Conservation (phyloP, 78 protist species). For the Dictyostelium citrinum region DNA sequence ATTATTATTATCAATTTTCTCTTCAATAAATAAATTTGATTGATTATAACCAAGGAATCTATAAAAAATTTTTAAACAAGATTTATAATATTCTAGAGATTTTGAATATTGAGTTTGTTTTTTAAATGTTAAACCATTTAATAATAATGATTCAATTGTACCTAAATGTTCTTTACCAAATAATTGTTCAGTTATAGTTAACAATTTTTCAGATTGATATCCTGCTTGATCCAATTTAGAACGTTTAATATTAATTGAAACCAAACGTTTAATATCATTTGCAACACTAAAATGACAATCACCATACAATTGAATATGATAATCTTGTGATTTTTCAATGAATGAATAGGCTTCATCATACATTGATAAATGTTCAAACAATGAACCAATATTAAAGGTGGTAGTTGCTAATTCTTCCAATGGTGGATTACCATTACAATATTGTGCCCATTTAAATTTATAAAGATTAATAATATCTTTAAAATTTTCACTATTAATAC, state of each 20-base stretch:
- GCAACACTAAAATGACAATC: background rate
- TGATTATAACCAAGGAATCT: constrained; percentile 22
- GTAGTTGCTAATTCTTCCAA: constrained; percentile 9
- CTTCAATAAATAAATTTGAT: constrained; percentile 5
- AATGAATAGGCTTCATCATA: constrained; percentile 22
- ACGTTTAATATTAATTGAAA: background rate
- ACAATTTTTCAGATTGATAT: constrained; percentile 30
- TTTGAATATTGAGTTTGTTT: constrained; percentile 32
- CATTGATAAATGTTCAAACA: constrained; percentile 46
- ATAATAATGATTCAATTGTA: constrained; percentile 6
- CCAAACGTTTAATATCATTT: background rate
- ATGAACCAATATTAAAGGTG: background rate
- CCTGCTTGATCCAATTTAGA: constrained; percentile 22
- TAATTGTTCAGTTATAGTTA: background rate
- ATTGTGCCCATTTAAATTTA: background rate
- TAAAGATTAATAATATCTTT: background rate
- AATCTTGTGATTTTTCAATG: constrained; percentile 24
- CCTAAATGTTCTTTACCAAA: constrained; percentile 61
- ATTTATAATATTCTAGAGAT: constrained; percentile 12
- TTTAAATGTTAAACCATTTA: constrained; percentile 30
- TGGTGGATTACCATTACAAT: constrained; percentile 5
- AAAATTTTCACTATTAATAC: background rate
- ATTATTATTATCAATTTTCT: background rate
- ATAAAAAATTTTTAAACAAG: background rate
- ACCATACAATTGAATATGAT: constrained; percentile 45